phyloP scores from a whole-genome alignment of 305 asterid genomes.

The Solanum hybrid region DNA sequence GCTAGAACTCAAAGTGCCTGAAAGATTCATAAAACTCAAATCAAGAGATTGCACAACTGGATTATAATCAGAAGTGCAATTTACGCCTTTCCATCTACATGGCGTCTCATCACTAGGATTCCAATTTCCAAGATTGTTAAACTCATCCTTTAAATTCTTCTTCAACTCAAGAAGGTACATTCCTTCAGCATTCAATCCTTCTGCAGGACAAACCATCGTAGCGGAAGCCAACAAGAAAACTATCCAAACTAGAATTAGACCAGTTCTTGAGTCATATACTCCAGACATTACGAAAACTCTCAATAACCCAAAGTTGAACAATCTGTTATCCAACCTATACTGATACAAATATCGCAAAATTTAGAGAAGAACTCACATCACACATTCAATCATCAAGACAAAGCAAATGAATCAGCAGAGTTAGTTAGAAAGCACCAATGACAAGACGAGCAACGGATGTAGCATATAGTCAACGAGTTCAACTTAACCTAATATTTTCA shows the following conservation, averaged over 20 bases:
- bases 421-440: not conserved
- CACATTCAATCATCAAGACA: not conserved
- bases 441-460: not conserved
- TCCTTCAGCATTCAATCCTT: constrained; percentile 62
- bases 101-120: constrained; percentile 55
- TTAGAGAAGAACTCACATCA: not conserved
- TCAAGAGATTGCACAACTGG: constrained; percentile 55
- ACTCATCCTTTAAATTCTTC: constrained; percentile 39
- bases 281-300: constrained; percentile 27
- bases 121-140: constrained; percentile 48
- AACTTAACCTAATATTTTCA: not conserved
- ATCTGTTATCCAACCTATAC: constrained; percentile 7
- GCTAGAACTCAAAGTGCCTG: constrained; percentile 48
- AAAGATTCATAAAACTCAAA: constrained; percentile 45
- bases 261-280: constrained; percentile 29
- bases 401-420: not conserved
- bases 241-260: constrained; percentile 23
- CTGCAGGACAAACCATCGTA: constrained; percentile 27
- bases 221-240: constrained; percentile 19
- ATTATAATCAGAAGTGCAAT: constrained; percentile 36
- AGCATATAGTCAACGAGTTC: not conserved
- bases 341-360: not conserved
- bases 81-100: constrained; percentile 73
- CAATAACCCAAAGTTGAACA: constrained; percentile 4
- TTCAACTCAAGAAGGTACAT: constrained; percentile 48